These are phyloP conservation scores for Fusarium ambrosium DNA, from an alignment of 2,329 filamentous ascomycete species.

Conservation along the genomic window DNA sequence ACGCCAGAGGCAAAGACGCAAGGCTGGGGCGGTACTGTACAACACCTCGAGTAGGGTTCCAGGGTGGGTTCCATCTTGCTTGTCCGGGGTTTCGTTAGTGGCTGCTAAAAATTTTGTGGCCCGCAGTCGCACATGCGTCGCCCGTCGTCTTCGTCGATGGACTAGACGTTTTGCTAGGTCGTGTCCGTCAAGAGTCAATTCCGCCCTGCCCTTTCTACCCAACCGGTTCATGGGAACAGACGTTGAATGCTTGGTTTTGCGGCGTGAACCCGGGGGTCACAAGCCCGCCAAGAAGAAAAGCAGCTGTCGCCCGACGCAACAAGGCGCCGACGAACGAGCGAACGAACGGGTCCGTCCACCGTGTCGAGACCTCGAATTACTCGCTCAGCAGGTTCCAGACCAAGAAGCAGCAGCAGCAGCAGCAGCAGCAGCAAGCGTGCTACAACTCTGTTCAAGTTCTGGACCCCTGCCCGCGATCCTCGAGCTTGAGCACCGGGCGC, in stretches of 20 bases:
- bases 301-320: background rate
- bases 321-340: background rate
- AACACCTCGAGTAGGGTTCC: background rate
- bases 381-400: background rate
- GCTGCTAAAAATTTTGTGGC: background rate
- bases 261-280: background rate
- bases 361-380: background rate
- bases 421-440: background rate
- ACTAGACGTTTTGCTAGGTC: background rate
- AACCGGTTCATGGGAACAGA: background rate
- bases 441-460: slow-evolving; percentile 4
- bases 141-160: background rate
- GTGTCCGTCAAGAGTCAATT: slow-evolving; percentile 10
- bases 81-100: background rate
- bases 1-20: background rate
- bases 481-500: background rate
- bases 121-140: background rate
- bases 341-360: background rate
- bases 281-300: slow-evolving; percentile 1
- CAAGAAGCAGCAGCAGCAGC: background rate
- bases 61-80: background rate
- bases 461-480: slow-evolving; percentile 24
- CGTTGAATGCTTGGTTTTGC: background rate
- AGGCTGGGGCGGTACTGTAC: background rate
- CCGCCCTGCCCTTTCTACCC: background rate